Percentiles rank a stretch among this genome's conserved stretches.
These are phyloP conservation scores for Linum usitatissimum DNA, from an alignment of 345 rosid species.

Conservation along the genomic window DNA sequence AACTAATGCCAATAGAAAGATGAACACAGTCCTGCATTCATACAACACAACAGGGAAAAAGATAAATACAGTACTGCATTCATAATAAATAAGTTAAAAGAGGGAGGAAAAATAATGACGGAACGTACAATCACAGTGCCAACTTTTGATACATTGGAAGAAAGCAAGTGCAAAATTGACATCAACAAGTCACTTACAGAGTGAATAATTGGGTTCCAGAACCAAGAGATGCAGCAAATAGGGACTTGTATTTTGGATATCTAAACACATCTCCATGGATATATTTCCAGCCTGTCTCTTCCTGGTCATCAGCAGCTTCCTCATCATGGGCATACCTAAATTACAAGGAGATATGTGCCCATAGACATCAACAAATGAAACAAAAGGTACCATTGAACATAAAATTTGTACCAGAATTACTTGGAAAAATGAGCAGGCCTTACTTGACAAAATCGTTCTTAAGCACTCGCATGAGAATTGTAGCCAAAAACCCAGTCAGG, in stretches of 20 bases:
- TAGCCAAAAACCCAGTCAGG: constrained; percentile 25
- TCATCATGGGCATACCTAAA: constrained; percentile 23
- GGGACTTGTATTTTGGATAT: constrained; percentile 21
- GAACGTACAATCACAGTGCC: neutral
- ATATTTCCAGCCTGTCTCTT: constrained; percentile 30
- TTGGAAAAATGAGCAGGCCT: neutral
- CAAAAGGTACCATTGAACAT: neutral
- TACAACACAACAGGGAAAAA: too few species aligned
- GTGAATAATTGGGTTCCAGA: constrained; percentile 25
- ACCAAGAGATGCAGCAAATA: constrained; percentile 23
- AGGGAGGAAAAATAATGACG: neutral
- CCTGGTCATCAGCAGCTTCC: constrained; percentile 23
- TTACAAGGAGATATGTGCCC: neutral
- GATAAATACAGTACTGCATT: constrained; percentile 16
- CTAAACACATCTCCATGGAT: constrained; percentile 27
- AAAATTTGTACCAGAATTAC: neutral
- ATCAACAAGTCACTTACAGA: constrained; percentile 14
- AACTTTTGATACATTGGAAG: neutral
- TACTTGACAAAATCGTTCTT: constrained; percentile 28
- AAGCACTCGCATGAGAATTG: constrained; percentile 26
- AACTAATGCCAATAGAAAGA: constrained; percentile 21
- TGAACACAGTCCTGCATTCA: constrained; percentile 14
- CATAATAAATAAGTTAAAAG: neutral
- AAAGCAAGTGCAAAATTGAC: neutral
- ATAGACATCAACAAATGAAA: neutral